Conservation (phyloP, 2,329 filamentous ascomycete species). For the Claviceps monticola region DNA sequence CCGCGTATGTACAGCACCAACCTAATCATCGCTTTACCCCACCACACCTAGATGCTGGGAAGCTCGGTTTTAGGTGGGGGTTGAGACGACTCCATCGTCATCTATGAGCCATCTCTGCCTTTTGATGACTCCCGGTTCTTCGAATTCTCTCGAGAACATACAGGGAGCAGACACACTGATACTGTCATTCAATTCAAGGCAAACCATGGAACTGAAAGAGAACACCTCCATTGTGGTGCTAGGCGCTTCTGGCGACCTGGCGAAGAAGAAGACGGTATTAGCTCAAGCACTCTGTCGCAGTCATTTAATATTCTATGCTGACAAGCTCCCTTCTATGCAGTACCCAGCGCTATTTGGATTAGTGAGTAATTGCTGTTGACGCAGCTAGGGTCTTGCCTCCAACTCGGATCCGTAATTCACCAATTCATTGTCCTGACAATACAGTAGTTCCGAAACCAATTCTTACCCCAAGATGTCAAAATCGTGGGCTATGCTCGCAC, state of each 20-base stretch:
- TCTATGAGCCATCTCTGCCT: background rate
- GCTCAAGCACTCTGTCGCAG: conserved; percentile 3
- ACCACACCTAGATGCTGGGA: conserved; percentile 3
- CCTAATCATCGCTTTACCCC: conserved; percentile 4
- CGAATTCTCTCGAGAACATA: background rate
- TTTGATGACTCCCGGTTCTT: background rate
- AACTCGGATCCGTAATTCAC: background rate
- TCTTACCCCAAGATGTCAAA: conserved; percentile 89
- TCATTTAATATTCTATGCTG: conserved; percentile 7
- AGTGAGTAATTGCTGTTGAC: conserved; percentile 40
- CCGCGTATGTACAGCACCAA: conserved; percentile 6
- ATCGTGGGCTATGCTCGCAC: conserved; percentile 98
- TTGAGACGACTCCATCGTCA: background rate
- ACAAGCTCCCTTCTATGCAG: conserved; percentile 28
- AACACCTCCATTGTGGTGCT: conserved; percentile 96
- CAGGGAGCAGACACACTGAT: conserved; percentile 5
- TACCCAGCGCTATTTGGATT: conserved; percentile 96
- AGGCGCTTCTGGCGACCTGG: conserved; percentile 91
- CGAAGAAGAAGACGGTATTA: conserved; percentile 97
- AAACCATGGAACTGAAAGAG: conserved; percentile 90
- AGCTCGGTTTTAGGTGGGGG: conserved; percentile 6
- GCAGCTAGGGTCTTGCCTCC: background rate
- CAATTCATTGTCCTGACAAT: background rate
- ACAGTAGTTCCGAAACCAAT: conserved; percentile 87
- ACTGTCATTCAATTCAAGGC: conserved; percentile 22